Percentiles rank a stretch among this genome's conserved stretches.
Evolutionary conservation across 108 stramenopile genomes (phyloP).

Genomic region (Nannochloropsis oceanica): DNA sequence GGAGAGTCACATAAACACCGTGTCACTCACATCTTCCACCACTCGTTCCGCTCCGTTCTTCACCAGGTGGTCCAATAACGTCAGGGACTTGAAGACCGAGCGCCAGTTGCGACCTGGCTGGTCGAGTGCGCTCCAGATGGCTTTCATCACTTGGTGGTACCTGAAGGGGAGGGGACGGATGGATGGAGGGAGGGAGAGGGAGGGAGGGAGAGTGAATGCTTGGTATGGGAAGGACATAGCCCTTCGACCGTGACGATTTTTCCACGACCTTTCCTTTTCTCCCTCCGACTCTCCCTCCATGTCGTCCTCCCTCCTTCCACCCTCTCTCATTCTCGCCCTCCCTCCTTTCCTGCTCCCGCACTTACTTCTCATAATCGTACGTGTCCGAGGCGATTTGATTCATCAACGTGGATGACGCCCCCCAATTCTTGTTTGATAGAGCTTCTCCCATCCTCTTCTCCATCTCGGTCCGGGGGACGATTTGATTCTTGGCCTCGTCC

Average conservation of each 20-base stretch:
- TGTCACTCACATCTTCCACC: constrained; percentile 84
- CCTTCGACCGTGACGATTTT: constrained; percentile 38
- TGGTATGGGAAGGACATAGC: neutral
- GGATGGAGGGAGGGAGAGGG: neutral
- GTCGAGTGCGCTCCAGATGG: constrained; percentile 28
- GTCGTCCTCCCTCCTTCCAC: constrained; percentile 42
- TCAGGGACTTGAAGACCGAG: constrained; percentile 45
- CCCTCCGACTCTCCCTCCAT: neutral
- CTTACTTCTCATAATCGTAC: constrained; percentile 65
- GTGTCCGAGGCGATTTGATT: constrained; percentile 86
- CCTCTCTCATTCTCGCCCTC: neutral
- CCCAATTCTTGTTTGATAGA: constrained; percentile 96
- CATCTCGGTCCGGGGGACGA: constrained; percentile 74
- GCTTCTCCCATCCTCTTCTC: constrained; percentile 90
- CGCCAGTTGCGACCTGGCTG: constrained; percentile 16
- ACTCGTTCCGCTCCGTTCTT: constrained; percentile 83
- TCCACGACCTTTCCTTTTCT: neutral
- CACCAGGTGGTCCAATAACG: constrained; percentile 74
- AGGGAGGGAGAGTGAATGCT: neutral
- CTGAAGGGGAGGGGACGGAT: neutral
- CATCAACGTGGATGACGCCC: constrained; percentile 79
- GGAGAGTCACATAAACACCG: constrained; percentile 10
- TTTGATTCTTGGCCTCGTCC: constrained; percentile 62
- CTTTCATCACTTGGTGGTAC: constrained; percentile 4
- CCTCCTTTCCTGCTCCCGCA: constrained; percentile 14